Conservation (phyloP, 805 yeast genomes). For the Candida maesae region DNA sequence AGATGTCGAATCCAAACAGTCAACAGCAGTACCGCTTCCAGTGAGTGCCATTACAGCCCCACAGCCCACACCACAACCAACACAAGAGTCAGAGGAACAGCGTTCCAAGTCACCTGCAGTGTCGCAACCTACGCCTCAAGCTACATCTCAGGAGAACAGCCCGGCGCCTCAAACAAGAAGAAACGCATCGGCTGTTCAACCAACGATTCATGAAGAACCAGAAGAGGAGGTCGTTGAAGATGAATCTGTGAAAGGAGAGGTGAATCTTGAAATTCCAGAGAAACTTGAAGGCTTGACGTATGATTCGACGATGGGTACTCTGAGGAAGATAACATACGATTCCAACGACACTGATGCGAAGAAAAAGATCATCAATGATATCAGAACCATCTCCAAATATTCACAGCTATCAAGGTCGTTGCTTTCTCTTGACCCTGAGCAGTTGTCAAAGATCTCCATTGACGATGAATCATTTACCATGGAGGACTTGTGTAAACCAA, state of each 20-base stretch:
- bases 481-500: constrained; percentile 68
- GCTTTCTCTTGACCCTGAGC: constrained; percentile 33
- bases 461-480: constrained; percentile 55
- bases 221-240: constrained; percentile 8
- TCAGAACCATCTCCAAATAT: constrained; percentile 11
- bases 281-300: constrained; percentile 7
- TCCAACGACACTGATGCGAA: neutral
- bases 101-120: too few relatives aligned
- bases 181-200: constrained; percentile 2
- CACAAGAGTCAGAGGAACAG: too few relatives aligned
- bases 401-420: constrained; percentile 35
- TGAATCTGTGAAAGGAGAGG: neutral
- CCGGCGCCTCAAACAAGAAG: constrained; percentile 10
- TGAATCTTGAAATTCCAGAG: constrained; percentile 1
- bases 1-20: neutral
- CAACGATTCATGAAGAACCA: constrained; percentile 2
- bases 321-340: constrained; percentile 9
- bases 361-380: constrained; percentile 21
- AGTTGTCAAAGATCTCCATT: constrained; percentile 38
- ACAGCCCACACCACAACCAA: constrained; percentile 10
- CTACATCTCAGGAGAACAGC: constrained; percentile 7
- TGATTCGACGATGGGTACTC: constrained; percentile 3
- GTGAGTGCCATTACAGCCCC: constrained; percentile 6
- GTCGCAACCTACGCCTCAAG: too few relatives aligned
- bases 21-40: constrained; percentile 3